These are phyloP conservation scores for Nephelium lappaceum DNA, from an alignment of 345 rosid species.

Conservation along the genomic window DNA sequence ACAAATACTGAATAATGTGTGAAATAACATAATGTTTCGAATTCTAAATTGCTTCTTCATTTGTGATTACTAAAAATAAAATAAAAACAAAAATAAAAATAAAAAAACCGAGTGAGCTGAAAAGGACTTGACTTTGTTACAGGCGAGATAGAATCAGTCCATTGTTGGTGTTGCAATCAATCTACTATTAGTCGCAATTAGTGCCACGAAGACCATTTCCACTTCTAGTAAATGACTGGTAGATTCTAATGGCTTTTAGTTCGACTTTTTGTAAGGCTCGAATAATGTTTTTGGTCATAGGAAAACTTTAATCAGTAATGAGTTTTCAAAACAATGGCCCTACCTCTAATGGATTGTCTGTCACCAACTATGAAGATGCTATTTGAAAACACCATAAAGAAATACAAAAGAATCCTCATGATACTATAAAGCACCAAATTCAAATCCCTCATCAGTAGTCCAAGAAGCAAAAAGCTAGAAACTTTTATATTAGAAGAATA, in stretches of 20 bases:
- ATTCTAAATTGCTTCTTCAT: background rate
- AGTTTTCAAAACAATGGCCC: slow-evolving; percentile 16
- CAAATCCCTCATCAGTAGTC: background rate
- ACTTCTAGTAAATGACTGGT: background rate
- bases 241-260: background rate
- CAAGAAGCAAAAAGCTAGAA: background rate
- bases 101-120: no score
- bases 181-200: background rate
- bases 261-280: background rate
- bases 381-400: background rate
- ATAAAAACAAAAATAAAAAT: no score
- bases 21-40: background rate
- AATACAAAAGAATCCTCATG: background rate
- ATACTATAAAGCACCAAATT: background rate
- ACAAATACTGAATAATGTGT: background rate
- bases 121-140: background rate
- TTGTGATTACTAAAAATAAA: no score
- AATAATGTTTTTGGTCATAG: background rate
- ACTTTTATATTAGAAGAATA: background rate
- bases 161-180: background rate
- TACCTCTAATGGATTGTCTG: slow-evolving; percentile 13
- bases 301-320: background rate
- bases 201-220: background rate
- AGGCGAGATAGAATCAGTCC: background rate
- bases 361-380: slow-evolving; percentile 17